Evolutionary conservation across 768 basidiomycete species (phyloP), one percentile per base, ranked within the genome.

Genomic region (Zangia roseola): DNA sequence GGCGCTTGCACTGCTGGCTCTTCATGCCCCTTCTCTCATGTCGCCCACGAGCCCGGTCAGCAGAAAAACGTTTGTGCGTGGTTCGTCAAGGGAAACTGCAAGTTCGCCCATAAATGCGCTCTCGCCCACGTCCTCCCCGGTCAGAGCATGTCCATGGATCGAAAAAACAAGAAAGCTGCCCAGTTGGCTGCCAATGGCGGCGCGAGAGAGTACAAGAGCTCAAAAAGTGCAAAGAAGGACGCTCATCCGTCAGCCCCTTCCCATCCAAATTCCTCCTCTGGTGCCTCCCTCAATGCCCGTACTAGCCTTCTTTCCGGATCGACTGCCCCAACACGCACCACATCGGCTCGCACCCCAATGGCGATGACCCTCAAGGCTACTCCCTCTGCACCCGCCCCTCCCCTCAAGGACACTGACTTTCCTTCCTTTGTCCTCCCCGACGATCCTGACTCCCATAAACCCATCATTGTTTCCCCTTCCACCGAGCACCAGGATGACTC

Each of bases 161-260:
- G 94, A 58, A 95, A 97, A 79, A 97, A 98, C 74, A 97, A 97
- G 75, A 91, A 91, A 65, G 84, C 88, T 13, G 91, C 91, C 0
- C 90, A 91, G 60, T 65, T 79, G 25, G 82, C 84, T 4, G 79
- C 80, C 0, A 76, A 74, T 34, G 70, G 71, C 4, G 72, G 74
- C 6, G 72, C 64, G 13, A 66, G 71, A 38, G 61, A 72, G 40
- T 54, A 69, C 45, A 59, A 34, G 47, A 61, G 65, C 33, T 52
- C 71, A 23, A 74, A 70, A 36, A 70, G 61, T 10, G 64, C 63
- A 3, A 74, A 71, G 63, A 70, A 71, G 41, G 71, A 75, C 13
- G 60, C 60, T 6, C 66, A 71, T 14, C 47, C 44, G 1, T 56
- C 56, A 1, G 50, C 56, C 5, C 65, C 51, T 28, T 45, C 49